phyloP scores from a whole-genome alignment of 1,284 basidiomycete species.

The Naganishia liquefaciens region DNA sequence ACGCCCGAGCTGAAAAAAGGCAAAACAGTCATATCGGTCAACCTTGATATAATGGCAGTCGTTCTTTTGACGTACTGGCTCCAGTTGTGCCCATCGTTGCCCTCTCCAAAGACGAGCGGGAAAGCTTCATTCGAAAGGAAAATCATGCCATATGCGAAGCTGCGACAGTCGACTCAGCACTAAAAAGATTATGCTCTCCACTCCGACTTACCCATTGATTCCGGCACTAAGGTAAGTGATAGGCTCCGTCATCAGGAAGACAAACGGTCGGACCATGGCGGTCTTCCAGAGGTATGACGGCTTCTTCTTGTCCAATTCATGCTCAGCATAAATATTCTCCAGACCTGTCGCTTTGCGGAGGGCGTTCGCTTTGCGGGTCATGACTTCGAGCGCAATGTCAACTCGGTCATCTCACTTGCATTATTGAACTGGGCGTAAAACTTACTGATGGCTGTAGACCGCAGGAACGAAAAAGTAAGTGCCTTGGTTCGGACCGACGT shows the following conservation, averaged over 20 bases:
- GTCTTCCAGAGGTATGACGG: conserved; percentile 44
- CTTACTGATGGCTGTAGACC: conserved; percentile 20
- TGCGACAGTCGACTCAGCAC: conserved; percentile 10
- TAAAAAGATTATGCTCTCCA: neutral
- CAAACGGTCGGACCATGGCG: conserved; percentile 53
- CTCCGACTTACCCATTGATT: conserved; percentile 38
- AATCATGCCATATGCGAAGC: conserved; percentile 44
- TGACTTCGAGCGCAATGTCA: conserved; percentile 50
- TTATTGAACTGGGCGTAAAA: neutral
- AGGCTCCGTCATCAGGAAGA: conserved; percentile 53
- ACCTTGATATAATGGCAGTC: neutral
- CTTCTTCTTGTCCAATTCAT: conserved; percentile 45
- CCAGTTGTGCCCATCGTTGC: conserved; percentile 42
- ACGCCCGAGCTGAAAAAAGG: conserved; percentile 37
- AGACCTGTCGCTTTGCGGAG: conserved; percentile 52
- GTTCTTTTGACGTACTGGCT: conserved; percentile 37
- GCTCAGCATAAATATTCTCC: conserved; percentile 47
- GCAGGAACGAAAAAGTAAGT: neutral
- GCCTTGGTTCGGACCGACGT: neutral
- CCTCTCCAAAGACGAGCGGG: conserved; percentile 42
- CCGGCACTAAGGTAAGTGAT: conserved; percentile 46
- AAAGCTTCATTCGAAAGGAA: conserved; percentile 47
- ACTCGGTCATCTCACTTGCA: conserved; percentile 23
- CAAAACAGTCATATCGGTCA: neutral
- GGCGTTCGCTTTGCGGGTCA: conserved; percentile 46